A percentile compares a stretch with the other conserved stretches of the same genome.
Conservation (phyloP, 2,329 filamentous ascomycete genomes). For the Aspergillus oerlinghausenensis region DNA sequence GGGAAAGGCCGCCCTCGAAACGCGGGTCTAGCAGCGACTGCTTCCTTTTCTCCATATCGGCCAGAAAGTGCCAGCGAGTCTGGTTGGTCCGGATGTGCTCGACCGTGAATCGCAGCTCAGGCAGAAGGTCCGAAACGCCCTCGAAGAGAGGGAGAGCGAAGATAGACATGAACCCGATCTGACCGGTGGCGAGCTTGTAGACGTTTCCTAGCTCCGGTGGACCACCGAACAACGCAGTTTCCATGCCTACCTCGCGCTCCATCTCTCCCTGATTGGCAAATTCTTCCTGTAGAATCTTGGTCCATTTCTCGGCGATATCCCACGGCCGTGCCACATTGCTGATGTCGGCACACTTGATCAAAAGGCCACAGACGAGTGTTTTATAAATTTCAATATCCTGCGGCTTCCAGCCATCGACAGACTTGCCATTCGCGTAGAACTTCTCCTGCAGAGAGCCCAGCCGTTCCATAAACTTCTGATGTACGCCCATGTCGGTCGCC, state of each 20-base stretch:
- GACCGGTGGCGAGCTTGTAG: constrained; percentile 76
- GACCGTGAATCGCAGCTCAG: constrained; percentile 77
- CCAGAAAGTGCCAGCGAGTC: constrained; percentile 55
- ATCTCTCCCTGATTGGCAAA: constrained; percentile 90
- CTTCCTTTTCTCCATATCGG: constrained; percentile 27
- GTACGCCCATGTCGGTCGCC: constrained; percentile 93
- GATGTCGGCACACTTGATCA: constrained; percentile 98
- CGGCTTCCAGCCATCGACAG: constrained; percentile 68
- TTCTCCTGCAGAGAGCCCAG: constrained; percentile 76
- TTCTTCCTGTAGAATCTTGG: constrained; percentile 88
- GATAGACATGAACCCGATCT: constrained; percentile 94
- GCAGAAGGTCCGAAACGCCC: constrained; percentile 79
- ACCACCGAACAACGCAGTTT: constrained; percentile 75
- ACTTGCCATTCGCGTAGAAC: constrained; percentile 60
- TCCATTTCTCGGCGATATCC: constrained; percentile 80
- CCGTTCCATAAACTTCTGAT: constrained; percentile 94
- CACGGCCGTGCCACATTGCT: constrained; percentile 92
- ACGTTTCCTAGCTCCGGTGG: constrained; percentile 78
- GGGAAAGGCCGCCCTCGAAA: constrained; percentile 25
- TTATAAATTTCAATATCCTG: constrained; percentile 72
- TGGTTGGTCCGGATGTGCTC: constrained; percentile 77
- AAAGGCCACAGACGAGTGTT: constrained; percentile 75
- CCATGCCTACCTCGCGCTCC: constrained; percentile 82
- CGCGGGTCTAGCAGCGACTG: constrained; percentile 18
- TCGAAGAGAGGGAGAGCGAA: constrained; percentile 91